Conservation (phyloP, 108 stramenopile genomes). For the Skeletonema marinoi region DNA sequence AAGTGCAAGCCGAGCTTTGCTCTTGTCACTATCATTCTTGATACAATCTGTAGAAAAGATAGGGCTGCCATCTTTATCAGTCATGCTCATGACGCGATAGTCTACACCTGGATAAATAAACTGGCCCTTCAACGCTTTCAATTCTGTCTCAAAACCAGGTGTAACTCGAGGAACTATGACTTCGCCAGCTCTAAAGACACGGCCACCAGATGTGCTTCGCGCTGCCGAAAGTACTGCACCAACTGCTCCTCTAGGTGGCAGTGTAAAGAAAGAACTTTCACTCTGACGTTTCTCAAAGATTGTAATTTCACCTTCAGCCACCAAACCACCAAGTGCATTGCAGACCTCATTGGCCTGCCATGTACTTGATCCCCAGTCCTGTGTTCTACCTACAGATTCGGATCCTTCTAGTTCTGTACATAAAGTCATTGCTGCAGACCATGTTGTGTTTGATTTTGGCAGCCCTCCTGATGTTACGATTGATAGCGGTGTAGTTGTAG, state of each 20-base stretch:
- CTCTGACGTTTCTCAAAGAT: conserved; percentile 38
- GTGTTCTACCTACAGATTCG: conserved; percentile 46
- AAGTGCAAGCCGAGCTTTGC: conserved; percentile 39
- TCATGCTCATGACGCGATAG: conserved; percentile 62
- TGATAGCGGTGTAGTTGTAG: conserved; percentile 6
- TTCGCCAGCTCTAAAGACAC: conserved; percentile 54
- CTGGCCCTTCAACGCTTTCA: conserved; percentile 31
- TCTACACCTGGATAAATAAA: conserved; percentile 52
- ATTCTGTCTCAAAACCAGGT: conserved; percentile 10
- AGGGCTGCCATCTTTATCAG: conserved; percentile 39
- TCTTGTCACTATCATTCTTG: conserved; percentile 20
- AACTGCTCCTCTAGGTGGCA: conserved; percentile 35
- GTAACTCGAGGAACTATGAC: conserved; percentile 53
- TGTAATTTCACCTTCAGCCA: conserved; percentile 40
- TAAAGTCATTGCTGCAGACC: conserved; percentile 61
- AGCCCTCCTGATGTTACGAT: conserved; percentile 52
- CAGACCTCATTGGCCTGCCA: conserved; percentile 44
- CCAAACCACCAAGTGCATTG: conserved; percentile 23
- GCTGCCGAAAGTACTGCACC: conserved; percentile 29
- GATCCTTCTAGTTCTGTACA: conserved; percentile 37
- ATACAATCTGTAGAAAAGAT: conserved; percentile 50
- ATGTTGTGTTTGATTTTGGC: conserved; percentile 50
- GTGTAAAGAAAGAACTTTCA: conserved; percentile 44
- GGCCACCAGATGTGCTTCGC: not conserved
- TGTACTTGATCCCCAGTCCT: conserved; percentile 55